phyloP scores from a whole-genome alignment of 441 rosid genomes.

The Viola pubescens region DNA sequence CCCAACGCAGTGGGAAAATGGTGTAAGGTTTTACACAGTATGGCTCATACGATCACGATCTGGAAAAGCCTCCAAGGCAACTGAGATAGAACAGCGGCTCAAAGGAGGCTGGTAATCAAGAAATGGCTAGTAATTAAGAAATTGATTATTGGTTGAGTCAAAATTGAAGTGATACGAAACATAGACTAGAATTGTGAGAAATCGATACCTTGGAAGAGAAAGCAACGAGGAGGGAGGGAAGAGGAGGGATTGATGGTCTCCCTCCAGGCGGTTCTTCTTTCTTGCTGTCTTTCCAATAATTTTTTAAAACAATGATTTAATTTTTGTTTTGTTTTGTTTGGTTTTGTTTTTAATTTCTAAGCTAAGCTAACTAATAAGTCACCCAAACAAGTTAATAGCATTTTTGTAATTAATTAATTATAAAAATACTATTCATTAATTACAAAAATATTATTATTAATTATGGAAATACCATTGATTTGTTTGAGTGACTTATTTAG shows the following conservation, averaged over 20 bases:
- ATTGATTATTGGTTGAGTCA: background rate
- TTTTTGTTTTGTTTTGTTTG: too few relatives aligned
- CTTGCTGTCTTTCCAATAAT: background rate
- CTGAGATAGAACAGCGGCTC: background rate
- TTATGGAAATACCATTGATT: too few relatives aligned
- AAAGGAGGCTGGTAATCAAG: background rate
- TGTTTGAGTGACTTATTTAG: too few relatives aligned
- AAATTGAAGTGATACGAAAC: background rate
- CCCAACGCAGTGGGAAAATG: slow-evolving; percentile 16
- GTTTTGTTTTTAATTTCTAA: too few relatives aligned
- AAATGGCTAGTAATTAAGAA: background rate
- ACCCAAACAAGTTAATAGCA: too few relatives aligned
- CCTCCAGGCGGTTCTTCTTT: slow-evolving; percentile 9
- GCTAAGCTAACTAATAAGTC: too few relatives aligned
- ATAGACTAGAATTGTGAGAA: background rate
- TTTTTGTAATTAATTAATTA: too few relatives aligned
- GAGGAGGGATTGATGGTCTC: slow-evolving; percentile 14
- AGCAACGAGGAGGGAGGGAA: slow-evolving; percentile 9
- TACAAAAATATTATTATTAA: background rate
- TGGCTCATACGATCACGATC: slow-evolving; percentile 36
- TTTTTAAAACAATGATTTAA: background rate
- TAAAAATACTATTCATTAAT: background rate
- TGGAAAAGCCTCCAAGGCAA: slow-evolving; percentile 24
- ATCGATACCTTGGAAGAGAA: slow-evolving; percentile 9
- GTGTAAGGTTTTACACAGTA: slow-evolving; percentile 1